Base-by-base conservation (phyloP, 169 alveolate genomes). In the Eimeria falciformis region DNA sequence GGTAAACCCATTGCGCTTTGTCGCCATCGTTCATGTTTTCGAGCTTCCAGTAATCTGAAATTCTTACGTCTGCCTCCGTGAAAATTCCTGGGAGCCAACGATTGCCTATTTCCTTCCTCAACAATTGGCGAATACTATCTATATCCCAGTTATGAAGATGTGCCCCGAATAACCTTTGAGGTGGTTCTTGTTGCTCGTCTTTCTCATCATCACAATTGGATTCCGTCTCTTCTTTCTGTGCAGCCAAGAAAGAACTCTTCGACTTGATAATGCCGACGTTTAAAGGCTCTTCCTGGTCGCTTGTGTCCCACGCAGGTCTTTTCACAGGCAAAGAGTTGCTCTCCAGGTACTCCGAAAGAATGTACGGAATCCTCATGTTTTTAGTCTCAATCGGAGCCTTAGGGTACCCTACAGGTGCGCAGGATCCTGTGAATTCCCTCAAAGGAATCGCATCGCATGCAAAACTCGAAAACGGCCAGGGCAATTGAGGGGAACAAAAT, bases 331-430 rank as follows among this genome's bases (percentile, higher is more conserved):
- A 75, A 23, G 77, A 81, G 50, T 53, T 81, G 23, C 55, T 81
- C 21, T 81, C 90, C 77, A 81, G 45, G n/a, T 81, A 81, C 3
- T 81, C 77, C 9, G 75, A 71, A 37, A 81, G 62, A n/a, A 55
- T 75, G 37, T 55, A 55, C 29, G 90, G 90, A n/a, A 81, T 81
- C 58, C 90, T 46, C 90, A 81, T 81, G 90, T 81, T 81, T n/a
- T 81, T 81, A 56, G 37, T 56, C 58, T 81, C 90, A 45, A 56
- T 68, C 17, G 73, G 25, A 43, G 75, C 73, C 43, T 29, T 81
- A 18, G 90, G 77, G 21, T 81, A 81, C 77, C 62, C 37, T 55
- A 33, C 90, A 5, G 68, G 90, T 7, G 77, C 77, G 23, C 77
- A 56, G 78, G 58, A 37, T 40, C 46, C 77, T 33, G 68, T 27